Evolutionary conservation across 2,329 filamentous ascomycete genomes (phyloP), one percentile per base, ranked within the genome.

Genomic region (Talaromyces sp.): DNA sequence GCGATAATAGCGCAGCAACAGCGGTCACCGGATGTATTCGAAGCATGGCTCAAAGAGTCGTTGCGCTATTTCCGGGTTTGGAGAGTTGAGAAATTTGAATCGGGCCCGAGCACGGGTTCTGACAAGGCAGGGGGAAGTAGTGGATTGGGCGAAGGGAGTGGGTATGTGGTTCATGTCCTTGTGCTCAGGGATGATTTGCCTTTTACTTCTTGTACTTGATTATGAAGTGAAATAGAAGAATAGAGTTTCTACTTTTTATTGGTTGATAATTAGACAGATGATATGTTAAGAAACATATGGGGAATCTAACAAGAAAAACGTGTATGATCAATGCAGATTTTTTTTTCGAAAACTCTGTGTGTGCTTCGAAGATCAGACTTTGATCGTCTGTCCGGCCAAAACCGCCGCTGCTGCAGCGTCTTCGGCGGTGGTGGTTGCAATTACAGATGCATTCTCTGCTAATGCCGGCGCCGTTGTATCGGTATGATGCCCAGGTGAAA

Each of bases 1-100:
- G 93, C 91, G 73, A 78, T 98, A 6, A 84, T 98, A 60, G 94
- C 91, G 27, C 94, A 98, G 80, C 94, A 98, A 77, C 85, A 97
- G 58, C 87, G 95, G 35, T 89, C 92, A 33, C 86, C 91, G 2
- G 90, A 93, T 39, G 91, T 98, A 6, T 95, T 98, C 70, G 89
- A 94, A 71, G 80, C 83, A 15, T 98, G 93, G 92, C 79, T 97
- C 58, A 82, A 81, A 67, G 85, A 86, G 61, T 93, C 97, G 69
- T 78, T 86, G 66, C 74, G 74, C 37, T 74, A 77, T 9, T 98
- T 98, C 72, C 82, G 82, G 11, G 87, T 90, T 8, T 98, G 93
- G 92, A 85, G 91, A 65, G 49, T 77, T 97, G 6, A 87, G 88
- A 0, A 45, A 19, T 59, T 59, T 22, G 11, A n/a, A 50, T 50